Base-by-base conservation (phyloP, 108 stramenopile genomes). In the Cyclostephanos tholiformis region DNA sequence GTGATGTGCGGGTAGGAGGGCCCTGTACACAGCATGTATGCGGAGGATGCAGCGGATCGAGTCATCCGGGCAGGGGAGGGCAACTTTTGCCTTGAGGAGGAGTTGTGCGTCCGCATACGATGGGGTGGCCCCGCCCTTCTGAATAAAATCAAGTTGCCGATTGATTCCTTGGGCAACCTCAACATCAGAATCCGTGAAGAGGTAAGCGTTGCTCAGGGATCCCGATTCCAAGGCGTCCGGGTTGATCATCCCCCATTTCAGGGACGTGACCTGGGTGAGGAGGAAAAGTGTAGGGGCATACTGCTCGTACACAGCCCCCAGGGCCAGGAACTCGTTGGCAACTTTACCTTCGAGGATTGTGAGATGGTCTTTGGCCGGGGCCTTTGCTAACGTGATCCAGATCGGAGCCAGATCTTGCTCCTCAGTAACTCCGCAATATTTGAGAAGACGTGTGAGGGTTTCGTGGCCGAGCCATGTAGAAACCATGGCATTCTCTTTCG, bases 381-480 rank as follows among this genome's bases (percentile, higher is more conserved):
- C 32, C 25, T 71, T 62, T 10, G 70, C 70, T 13, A 71, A 8
- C 10, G 39, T 22, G 27, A 17, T 1, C 19, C 43, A 71, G 23
- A 61, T 2, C 6, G 70, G 70, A 12, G 44, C 44, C 26, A 71
- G 41, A 0, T 58, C 44, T 2, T 12, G 8, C 44, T 71, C 60
- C 19, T 56, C 52, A 23, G 35, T 10, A 23, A 49, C n/a, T 8
- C 59, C 6, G 32, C 32, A 4, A 4, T 32, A 32, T 4, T 4
- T 2, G 3, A 32, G 4, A 2, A 32, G 32, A 32, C 3, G 32
- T 2, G 32, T 4, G 4, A 32, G 4, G 4, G 2, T 32, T 32
- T 32, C 32, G 2, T 32, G 4, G 3, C 70, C 70, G 8, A 71
- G 29, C 70, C 55, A 50, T 10, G 41, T 32, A 11, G 22, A 30